A percentile compares a stretch with the other conserved stretches of the same genome.
Evolutionary conservation across 1,139 yeast genomes (phyloP).

Genomic region (Hansenula sp.): DNA sequence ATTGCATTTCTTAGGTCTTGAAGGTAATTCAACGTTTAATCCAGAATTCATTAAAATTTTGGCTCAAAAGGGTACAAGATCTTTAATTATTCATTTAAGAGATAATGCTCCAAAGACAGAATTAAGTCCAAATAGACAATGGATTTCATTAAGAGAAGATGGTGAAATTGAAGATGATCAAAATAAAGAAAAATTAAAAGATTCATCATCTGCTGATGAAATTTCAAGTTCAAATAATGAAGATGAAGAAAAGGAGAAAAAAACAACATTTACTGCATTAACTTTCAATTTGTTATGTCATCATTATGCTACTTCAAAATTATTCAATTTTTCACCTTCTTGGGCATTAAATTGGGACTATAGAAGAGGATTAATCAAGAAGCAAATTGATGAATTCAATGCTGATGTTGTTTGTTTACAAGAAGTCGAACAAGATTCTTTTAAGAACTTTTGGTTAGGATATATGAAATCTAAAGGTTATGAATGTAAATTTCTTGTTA

Average conservation of each 20-base stretch:
- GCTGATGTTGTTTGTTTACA: constrained; percentile 88
- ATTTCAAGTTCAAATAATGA: constrained; percentile 21
- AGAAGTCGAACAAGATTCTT: constrained; percentile 89
- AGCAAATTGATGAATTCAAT: constrained; percentile 61
- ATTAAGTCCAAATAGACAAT: constrained; percentile 71
- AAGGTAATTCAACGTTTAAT: constrained; percentile 80
- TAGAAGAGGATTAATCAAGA: constrained; percentile 69
- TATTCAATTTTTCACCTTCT: constrained; percentile 93
- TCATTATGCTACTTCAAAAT: constrained; percentile 87
- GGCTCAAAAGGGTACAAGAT: constrained; percentile 83
- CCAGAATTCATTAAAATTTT: constrained; percentile 60
- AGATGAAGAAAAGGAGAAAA: constrained; percentile 24
- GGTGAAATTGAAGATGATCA: constrained; percentile 78
- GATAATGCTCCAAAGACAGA: constrained; percentile 72
- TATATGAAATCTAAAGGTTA: constrained; percentile 71
- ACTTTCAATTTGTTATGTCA: constrained; percentile 93
- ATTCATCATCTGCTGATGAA: too few species aligned
- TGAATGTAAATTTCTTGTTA: constrained; percentile 76
- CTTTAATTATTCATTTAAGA: constrained; percentile 72
- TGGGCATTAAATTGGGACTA: constrained; percentile 98
- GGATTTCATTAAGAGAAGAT: constrained; percentile 76
- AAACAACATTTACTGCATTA: constrained; percentile 62
- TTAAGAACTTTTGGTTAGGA: constrained; percentile 84
- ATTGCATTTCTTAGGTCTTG: constrained; percentile 83
- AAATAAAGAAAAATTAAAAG: constrained; percentile 37